A percentile compares a stretch with the other conserved stretches of the same genome.
phyloP scores from a whole-genome alignment of 1,284 basidiomycete species.

The Rhizoctonia solani region DNA sequence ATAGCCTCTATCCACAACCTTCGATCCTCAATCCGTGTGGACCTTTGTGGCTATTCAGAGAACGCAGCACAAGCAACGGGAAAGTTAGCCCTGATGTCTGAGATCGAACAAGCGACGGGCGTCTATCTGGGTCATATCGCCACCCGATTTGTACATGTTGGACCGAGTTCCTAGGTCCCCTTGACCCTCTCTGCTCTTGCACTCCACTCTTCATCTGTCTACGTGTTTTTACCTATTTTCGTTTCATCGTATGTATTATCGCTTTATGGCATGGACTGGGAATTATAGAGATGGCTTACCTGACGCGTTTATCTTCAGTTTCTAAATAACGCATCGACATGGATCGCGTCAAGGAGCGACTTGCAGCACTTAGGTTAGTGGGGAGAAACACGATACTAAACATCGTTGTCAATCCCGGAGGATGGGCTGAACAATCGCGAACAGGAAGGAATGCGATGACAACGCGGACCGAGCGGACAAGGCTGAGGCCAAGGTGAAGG shows the following conservation, averaged over 20 bases:
- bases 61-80: neutral
- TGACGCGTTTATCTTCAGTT: slow-evolving; percentile 19
- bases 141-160: slow-evolving; percentile 23
- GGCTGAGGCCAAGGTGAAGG: slow-evolving; percentile 87
- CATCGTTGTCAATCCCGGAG: neutral
- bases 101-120: slow-evolving; percentile 3
- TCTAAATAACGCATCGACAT: slow-evolving; percentile 2
- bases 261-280: neutral
- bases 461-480: slow-evolving; percentile 79
- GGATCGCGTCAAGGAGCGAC: slow-evolving; percentile 28
- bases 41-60: neutral
- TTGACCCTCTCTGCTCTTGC: slow-evolving; percentile 24
- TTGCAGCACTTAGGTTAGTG: slow-evolving; percentile 11
- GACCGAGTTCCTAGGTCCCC: slow-evolving; percentile 11
- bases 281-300: neutral
- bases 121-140: slow-evolving; percentile 17
- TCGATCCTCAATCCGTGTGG: neutral
- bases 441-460: slow-evolving; percentile 87
- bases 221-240: slow-evolving; percentile 17
- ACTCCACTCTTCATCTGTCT: slow-evolving; percentile 4
- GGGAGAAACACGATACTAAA: neutral
- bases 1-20: slow-evolving; percentile 11
- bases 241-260: neutral
- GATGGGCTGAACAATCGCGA: neutral
- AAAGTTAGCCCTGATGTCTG: slow-evolving; percentile 9